Conservation (phyloP, 2,329 filamentous ascomycete species). For the Sporothrix humicola region DNA sequence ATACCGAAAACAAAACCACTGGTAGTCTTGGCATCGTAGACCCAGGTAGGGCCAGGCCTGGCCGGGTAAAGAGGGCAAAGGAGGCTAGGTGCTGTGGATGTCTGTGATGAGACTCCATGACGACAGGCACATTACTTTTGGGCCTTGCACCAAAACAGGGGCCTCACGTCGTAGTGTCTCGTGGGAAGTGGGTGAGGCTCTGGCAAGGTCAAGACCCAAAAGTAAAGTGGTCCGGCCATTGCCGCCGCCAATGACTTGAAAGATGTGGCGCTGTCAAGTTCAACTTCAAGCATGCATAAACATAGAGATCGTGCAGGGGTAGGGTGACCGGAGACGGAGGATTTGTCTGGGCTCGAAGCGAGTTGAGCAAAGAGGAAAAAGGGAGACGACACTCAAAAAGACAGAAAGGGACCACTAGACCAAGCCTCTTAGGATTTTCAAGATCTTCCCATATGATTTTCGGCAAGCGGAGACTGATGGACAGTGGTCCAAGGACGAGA, state of each 20-base stretch:
- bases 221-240: conserved; percentile 3
- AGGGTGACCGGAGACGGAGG: conserved; percentile 1
- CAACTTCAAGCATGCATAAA: conserved; percentile 25
- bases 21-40: conserved; percentile 1
- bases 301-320: background rate
- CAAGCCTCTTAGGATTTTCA: conserved; percentile 29
- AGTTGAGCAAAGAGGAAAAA: background rate
- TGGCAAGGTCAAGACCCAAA: background rate
- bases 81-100: background rate
- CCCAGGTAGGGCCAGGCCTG: background rate
- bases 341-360: conserved; percentile 7
- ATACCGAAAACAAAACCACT: conserved; percentile 17
- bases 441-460: conserved; percentile 24
- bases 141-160: background rate
- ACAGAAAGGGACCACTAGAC: background rate
- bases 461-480: background rate
- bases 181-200: conserved; percentile 12
- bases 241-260: background rate
- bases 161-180: conserved; percentile 21
- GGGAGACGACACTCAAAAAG: background rate
- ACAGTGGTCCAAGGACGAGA: background rate
- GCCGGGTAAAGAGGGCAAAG: background rate
- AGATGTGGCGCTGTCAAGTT: background rate
- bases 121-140: background rate
- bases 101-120: conserved; percentile 19